Evolutionary conservation across 495 filamentous ascomycete genomes (phyloP), one percentile per base, ranked within the genome.

Genomic region (Penicillium odoratum): DNA sequence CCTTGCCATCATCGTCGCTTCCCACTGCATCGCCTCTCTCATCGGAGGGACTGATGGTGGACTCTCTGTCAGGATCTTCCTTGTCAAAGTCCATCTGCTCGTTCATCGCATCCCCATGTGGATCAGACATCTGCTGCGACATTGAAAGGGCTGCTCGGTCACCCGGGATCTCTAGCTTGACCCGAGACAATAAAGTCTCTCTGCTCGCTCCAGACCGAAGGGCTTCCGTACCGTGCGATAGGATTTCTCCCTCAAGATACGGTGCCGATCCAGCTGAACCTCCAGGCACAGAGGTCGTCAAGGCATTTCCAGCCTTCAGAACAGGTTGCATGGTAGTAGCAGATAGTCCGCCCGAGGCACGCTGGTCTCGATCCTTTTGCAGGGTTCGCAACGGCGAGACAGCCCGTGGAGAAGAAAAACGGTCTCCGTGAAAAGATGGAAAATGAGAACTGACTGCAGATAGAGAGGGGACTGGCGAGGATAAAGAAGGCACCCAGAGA

Each of bases 401-500:
- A 26, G 62, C 61, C 54, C 60, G 66, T 52, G 65, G 51, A 28
- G 63, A 55, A 47, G 69, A 56, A 56, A 53, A 46, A 53, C 67
- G 67, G 57, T 74, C 71, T 49, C 61, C 68, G 57, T 73, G 70
- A 60, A 68, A 70, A 62, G 71, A 58, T 28, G 72, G 66, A 38
- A 73, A 67, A 57, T 71, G 66, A 59, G 65, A 71, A 46, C 67
- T 61, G 48, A 73, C 68, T 44, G 68, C 63, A 60, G 74, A 66
- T n/a, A 75, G 57, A 59, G 71, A 65, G 48, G 65, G 62, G 48
- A 71, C 60, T 55, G 72, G 65, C 43, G 74, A 69, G 51, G 73
- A 67, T 56, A 77, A 58, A 34, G 74, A 69, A 47, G 74, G 65
- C 57, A 74, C 57, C 74, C 74, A 77, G 57, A 72, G 69, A 65